phyloP scores from a whole-genome alignment of 1,284 basidiomycete species.

The Ganoderma resinaceum region DNA sequence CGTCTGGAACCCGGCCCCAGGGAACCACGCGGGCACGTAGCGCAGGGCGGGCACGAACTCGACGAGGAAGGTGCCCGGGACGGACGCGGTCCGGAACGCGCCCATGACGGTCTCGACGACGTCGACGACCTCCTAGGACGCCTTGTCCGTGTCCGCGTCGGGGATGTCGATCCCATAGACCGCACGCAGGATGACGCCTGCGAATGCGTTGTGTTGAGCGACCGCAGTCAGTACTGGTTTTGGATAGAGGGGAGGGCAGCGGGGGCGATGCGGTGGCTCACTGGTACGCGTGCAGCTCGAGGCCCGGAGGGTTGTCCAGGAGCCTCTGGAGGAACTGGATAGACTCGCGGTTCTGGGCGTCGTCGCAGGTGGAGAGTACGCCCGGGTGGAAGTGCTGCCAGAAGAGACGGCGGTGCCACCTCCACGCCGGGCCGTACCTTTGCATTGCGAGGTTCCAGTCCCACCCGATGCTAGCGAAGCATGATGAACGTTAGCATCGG shows the following conservation, averaged over 20 bases:
- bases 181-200: slow-evolving; percentile 22
- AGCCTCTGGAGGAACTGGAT: slow-evolving; percentile 20
- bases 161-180: slow-evolving; percentile 32
- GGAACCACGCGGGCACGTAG: slow-evolving; percentile 8
- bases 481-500: too few relatives aligned
- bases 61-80: slow-evolving; percentile 33
- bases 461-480: slow-evolving; percentile 24
- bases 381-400: slow-evolving; percentile 34
- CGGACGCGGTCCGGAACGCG: slow-evolving; percentile 18
- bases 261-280: too few relatives aligned
- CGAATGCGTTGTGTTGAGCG: slow-evolving; percentile 22
- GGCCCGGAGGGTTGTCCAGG: neutral
- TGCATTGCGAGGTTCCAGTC: slow-evolving; percentile 30
- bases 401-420: slow-evolving; percentile 28
- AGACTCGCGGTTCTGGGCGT: slow-evolving; percentile 11
- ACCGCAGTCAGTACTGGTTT: slow-evolving; percentile 7
- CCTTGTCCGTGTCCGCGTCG: slow-evolving; percentile 12
- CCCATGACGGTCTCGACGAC: slow-evolving; percentile 23
- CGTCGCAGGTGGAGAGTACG: slow-evolving; percentile 18
- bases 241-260: too few relatives aligned
- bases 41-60: slow-evolving; percentile 34
- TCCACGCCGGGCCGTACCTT: slow-evolving; percentile 30
- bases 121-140: slow-evolving; percentile 21
- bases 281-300: too few relatives aligned
- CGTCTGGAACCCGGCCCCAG: too few relatives aligned